phyloP scores from a whole-genome alignment of 345 rosid species.

The Citrus unshiu region DNA sequence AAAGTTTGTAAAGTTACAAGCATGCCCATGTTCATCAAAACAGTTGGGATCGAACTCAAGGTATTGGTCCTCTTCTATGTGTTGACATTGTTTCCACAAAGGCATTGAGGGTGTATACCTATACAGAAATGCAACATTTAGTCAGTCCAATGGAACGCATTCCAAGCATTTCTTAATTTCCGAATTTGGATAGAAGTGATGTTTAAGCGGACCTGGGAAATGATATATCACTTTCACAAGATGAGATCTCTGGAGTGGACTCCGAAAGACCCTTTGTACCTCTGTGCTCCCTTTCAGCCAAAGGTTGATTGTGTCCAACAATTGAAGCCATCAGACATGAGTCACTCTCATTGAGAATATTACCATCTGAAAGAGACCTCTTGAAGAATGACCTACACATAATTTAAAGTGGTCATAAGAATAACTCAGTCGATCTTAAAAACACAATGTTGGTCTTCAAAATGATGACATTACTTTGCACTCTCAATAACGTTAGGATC shows the following conservation, averaged over 20 bases:
- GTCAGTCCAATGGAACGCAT: constrained; percentile 12
- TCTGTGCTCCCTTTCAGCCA: constrained; percentile 32
- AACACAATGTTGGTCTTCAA: background rate
- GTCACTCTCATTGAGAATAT: constrained; percentile 48
- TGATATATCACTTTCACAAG: constrained; percentile 40
- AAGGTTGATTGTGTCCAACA: constrained; percentile 29
- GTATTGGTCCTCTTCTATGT: constrained; percentile 33
- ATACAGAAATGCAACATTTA: constrained; percentile 18
- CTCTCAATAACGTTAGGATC: constrained; percentile 35
- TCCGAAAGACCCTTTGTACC: constrained; percentile 48
- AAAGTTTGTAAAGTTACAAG: constrained; percentile 60
- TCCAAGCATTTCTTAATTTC: background rate
- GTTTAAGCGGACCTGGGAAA: constrained; percentile 48
- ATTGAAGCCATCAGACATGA: constrained; percentile 27
- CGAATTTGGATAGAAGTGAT: background rate
- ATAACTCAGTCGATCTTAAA: background rate
- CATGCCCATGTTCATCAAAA: constrained; percentile 46
- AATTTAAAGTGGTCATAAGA: constrained; percentile 6
- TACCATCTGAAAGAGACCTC: constrained; percentile 88
- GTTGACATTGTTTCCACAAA: constrained; percentile 32
- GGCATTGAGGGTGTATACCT: constrained; percentile 43
- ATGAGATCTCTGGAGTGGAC: constrained; percentile 56
- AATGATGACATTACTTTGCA: constrained; percentile 37
- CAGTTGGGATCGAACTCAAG: constrained; percentile 45
- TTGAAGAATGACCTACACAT: constrained; percentile 52